Evolutionary conservation across 345 rosid genomes (phyloP).

Genomic region (Punica granatum): DNA sequence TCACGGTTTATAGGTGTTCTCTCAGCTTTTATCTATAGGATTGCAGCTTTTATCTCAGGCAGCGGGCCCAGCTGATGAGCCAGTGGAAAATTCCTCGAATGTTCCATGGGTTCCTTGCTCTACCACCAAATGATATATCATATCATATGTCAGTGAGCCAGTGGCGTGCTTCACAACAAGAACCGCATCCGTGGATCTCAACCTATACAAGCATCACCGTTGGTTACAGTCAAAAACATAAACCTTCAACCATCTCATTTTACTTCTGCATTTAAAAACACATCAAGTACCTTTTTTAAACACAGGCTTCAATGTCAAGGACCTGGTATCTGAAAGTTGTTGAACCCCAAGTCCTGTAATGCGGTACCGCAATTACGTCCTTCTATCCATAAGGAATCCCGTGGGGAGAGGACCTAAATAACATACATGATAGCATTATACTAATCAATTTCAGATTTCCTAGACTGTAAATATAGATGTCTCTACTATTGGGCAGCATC

Average conservation of each 20-base stretch:
- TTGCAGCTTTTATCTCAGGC: too few relatives aligned
- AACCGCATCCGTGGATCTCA: slow-evolving; percentile 69
- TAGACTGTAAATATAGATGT: not conserved
- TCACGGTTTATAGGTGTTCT: too few relatives aligned
- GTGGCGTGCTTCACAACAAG: slow-evolving; percentile 81
- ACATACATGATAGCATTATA: not conserved
- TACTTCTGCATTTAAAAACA: not conserved
- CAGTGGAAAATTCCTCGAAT: slow-evolving; percentile 83
- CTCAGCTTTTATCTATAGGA: too few relatives aligned
- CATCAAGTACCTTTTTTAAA: slow-evolving; percentile 55
- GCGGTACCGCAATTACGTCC: slow-evolving; percentile 69
- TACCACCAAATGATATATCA: slow-evolving; percentile 86
- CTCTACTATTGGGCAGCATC: too few relatives aligned
- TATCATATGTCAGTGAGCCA: slow-evolving; percentile 80
- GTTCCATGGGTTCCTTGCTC: slow-evolving; percentile 92
- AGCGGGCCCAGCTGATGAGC: slow-evolving; percentile 91
- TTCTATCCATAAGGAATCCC: slow-evolving; percentile 90
- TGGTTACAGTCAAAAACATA: not conserved
- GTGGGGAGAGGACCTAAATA: slow-evolving; percentile 76
- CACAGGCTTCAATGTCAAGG: slow-evolving; percentile 75
- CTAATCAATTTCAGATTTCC: not conserved
- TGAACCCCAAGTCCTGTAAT: slow-evolving; percentile 89
- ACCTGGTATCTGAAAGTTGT: slow-evolving; percentile 60
- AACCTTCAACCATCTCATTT: not conserved
- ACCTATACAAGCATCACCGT: slow-evolving; percentile 22